Percentiles rank a stretch among this genome's conserved stretches.
These are phyloP conservation scores for Sporothrix phasma DNA, from an alignment of 2,329 filamentous ascomycete genomes.

Conservation along the genomic window DNA sequence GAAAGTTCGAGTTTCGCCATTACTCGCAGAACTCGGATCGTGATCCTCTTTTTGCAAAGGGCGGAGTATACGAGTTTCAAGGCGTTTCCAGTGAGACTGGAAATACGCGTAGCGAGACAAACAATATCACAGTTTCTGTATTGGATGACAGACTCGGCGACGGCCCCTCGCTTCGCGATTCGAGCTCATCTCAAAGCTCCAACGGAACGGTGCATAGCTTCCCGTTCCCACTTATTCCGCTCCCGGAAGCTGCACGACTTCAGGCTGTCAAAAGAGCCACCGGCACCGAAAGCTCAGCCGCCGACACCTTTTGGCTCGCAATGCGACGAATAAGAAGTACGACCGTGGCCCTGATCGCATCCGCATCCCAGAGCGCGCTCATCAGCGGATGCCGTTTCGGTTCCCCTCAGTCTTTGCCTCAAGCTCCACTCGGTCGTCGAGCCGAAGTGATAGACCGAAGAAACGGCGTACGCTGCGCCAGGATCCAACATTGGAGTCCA, in stretches of 20 bases:
- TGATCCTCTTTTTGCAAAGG: neutral
- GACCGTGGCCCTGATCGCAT: neutral
- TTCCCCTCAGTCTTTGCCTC: neutral
- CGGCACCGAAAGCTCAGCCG: neutral
- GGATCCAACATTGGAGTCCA: slow-evolving; percentile 5
- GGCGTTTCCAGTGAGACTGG: slow-evolving; percentile 1
- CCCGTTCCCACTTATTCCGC: slow-evolving; percentile 25
- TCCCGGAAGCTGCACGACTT: slow-evolving; percentile 25
- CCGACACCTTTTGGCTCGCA: neutral
- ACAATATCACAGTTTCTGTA: neutral
- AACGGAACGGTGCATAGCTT: slow-evolving; percentile 21
- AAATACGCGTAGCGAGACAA: neutral
- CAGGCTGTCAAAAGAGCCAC: slow-evolving; percentile 18
- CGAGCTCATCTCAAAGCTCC: slow-evolving; percentile 16
- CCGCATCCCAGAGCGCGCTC: neutral
- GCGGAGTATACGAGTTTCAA: slow-evolving; percentile 7
- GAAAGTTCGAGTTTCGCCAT: slow-evolving; percentile 17
- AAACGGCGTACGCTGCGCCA: neutral
- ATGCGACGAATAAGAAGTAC: neutral
- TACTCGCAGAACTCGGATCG: slow-evolving; percentile 8
- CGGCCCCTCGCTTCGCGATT: slow-evolving; percentile 2
- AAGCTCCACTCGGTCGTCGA: slow-evolving; percentile 3
- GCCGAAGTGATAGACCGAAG: slow-evolving; percentile 4
- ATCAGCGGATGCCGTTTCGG: neutral
- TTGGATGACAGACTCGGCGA: neutral